Percentiles rank a stretch among this genome's conserved stretches.
Conservation (phyloP, 176 grass and related monocot genomes). For the Oryza meridionalis region DNA sequence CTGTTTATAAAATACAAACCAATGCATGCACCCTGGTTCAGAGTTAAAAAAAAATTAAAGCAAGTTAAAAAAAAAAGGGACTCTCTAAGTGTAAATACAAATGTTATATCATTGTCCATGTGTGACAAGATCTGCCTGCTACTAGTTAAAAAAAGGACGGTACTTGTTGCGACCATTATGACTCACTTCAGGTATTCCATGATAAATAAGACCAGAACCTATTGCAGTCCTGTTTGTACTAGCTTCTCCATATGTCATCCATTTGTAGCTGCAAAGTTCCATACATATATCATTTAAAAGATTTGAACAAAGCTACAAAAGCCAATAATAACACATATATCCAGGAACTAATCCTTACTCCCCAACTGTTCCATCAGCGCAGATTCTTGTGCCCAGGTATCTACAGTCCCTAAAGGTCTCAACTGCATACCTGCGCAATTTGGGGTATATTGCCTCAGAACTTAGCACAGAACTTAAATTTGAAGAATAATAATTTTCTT, state of each 20-base stretch:
- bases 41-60: not conserved
- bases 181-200: slow-evolving; percentile 81
- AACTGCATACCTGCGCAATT: slow-evolving; percentile 67
- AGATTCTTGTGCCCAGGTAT: slow-evolving; percentile 88
- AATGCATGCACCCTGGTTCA: slow-evolving; percentile 74
- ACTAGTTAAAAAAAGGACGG: slow-evolving; percentile 10
- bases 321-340: not conserved
- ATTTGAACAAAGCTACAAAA: slow-evolving; percentile 32
- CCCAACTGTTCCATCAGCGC: slow-evolving; percentile 74
- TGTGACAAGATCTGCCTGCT: slow-evolving; percentile 27
- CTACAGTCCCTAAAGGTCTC: slow-evolving; percentile 82
- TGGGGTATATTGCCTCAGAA: slow-evolving; percentile 10
- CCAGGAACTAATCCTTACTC: slow-evolving; percentile 75
- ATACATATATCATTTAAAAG: slow-evolving; percentile 18
- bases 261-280: slow-evolving; percentile 68
- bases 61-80: not conserved
- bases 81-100: not conserved
- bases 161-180: slow-evolving; percentile 25
- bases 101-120: slow-evolving; percentile 1
- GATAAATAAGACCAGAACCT: slow-evolving; percentile 84
- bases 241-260: slow-evolving; percentile 97
- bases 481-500: slow-evolving; percentile 1
- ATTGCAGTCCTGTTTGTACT: slow-evolving; percentile 66
- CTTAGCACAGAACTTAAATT: slow-evolving; percentile 10
- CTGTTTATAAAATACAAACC: slow-evolving; percentile 97